Conservation (phyloP, 179 eudicot genomes). For the Corrigiola litoralis region DNA sequence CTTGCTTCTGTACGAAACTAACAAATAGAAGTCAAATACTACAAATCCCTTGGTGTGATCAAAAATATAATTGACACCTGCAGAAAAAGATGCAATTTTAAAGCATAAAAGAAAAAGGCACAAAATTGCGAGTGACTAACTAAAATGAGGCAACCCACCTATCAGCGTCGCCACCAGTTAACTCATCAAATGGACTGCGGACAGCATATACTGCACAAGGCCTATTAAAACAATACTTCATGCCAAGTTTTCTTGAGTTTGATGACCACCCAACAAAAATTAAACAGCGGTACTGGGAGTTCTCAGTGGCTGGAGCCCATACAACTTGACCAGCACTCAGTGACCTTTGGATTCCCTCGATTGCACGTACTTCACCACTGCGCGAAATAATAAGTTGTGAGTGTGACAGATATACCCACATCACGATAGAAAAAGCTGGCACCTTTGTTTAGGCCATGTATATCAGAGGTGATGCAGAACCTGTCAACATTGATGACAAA, state of each 20-base stretch:
- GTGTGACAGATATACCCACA: not conserved
- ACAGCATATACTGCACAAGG: conserved; percentile 82
- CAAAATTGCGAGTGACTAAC: not conserved
- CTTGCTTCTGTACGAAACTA: conserved; percentile 31
- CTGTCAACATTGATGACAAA: conserved; percentile 71
- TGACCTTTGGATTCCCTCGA: conserved; percentile 53
- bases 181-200: conserved; percentile 48
- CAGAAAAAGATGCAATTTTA: not conserved
- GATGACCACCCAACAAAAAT: conserved; percentile 95
- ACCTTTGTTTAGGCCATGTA: not conserved
- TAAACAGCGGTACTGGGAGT: conserved; percentile 45
- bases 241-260: conserved; percentile 72
- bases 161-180: conserved; percentile 22
- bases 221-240: conserved; percentile 78
- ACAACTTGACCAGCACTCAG: conserved; percentile 88
- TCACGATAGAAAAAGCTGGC: not conserved
- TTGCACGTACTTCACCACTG: conserved; percentile 83
- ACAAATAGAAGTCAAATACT: conserved; percentile 14
- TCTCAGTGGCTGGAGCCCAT: conserved; percentile 68
- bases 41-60: too few species aligned
- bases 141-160: conserved; percentile 28
- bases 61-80: conserved; percentile 1
- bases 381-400: conserved; percentile 11
- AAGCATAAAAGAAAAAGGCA: not conserved
- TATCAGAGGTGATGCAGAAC: conserved; percentile 29